Conservation (phyloP, 106 monocot species). For the Apostasia shenzhenica region DNA sequence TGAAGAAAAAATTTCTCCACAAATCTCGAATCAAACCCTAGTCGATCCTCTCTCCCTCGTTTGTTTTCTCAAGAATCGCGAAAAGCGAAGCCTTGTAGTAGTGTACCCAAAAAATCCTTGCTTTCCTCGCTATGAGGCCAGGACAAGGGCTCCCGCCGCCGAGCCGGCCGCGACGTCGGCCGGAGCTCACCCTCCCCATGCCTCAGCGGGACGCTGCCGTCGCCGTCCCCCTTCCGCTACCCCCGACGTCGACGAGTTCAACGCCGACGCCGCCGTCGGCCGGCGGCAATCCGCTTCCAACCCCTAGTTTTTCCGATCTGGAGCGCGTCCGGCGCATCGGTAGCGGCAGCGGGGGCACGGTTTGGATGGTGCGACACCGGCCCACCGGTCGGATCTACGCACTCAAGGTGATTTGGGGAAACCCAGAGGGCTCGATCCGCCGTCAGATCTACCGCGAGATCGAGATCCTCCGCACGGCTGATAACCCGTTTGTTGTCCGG, state of each 20-base stretch:
- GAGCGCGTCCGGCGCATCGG: slow-evolving; percentile 41
- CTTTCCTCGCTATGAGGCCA: neutral
- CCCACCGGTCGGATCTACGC: slow-evolving; percentile 17
- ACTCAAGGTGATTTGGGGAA: slow-evolving; percentile 41
- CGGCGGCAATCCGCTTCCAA: slow-evolving; percentile 3
- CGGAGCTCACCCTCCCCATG: slow-evolving; percentile 32
- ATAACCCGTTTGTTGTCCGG: slow-evolving; percentile 42
- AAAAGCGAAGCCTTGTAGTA: too few species aligned
- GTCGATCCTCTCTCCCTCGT: too few species aligned
- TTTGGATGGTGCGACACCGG: slow-evolving; percentile 40
- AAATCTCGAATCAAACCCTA: too few species aligned
- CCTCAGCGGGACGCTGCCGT: slow-evolving; percentile 37
- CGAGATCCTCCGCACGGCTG: slow-evolving; percentile 39
- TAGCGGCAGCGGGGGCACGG: slow-evolving; percentile 34
- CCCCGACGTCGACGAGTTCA: slow-evolving; percentile 7
- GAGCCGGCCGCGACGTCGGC: neutral
- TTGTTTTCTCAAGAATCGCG: too few species aligned
- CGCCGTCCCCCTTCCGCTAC: slow-evolving; percentile 26
- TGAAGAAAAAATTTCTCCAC: too few species aligned
- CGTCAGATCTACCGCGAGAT: slow-evolving; percentile 54
- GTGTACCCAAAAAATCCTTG: too few species aligned
- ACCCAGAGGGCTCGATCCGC: slow-evolving; percentile 29
- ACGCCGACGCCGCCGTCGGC: slow-evolving; percentile 9
- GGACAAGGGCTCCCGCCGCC: neutral
- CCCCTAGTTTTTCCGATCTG: slow-evolving; percentile 22